Evolutionary conservation across 306 rosid species (phyloP).

Genomic region (Astragalus glycyphyllos): DNA sequence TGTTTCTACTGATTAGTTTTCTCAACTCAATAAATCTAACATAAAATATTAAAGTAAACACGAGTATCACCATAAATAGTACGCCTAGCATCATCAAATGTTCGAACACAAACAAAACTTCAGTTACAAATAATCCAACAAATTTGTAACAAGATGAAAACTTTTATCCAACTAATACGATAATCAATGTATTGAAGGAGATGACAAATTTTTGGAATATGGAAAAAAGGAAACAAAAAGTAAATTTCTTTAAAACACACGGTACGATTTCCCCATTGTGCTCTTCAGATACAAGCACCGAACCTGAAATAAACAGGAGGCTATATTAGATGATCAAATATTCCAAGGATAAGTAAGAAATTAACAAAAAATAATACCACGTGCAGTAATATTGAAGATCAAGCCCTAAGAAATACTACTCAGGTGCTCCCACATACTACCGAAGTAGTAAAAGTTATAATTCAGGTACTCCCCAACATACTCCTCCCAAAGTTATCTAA

Average conservation of each 20-base stretch:
- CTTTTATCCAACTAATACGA: slow-evolving; percentile 33
- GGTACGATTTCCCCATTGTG: slow-evolving; percentile 72
- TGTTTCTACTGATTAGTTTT: neutral
- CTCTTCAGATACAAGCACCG: slow-evolving; percentile 71
- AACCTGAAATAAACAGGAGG: slow-evolving; percentile 49
- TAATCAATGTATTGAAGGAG: neutral
- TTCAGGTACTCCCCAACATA: no score
- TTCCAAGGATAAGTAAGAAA: neutral
- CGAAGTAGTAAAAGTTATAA: no score
- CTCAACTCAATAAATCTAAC: neutral
- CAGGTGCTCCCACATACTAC: neutral
- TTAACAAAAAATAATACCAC: neutral
- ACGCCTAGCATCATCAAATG: slow-evolving; percentile 9
- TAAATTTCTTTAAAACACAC: slow-evolving; percentile 49
- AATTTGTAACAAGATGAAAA: slow-evolving; percentile 16
- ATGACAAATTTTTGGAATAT: slow-evolving; percentile 20
- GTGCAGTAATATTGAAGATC: neutral
- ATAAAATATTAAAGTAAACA: neutral
- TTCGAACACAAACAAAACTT: neutral
- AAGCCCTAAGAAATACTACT: neutral
- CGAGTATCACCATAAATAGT: neutral
- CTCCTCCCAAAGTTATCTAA: neutral
- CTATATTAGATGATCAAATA: slow-evolving; percentile 3
- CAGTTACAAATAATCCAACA: slow-evolving; percentile 9
- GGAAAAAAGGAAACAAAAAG: neutral